Conservation (phyloP, 1,284 basidiomycete genomes). For the Heliocybe sulcata region DNA sequence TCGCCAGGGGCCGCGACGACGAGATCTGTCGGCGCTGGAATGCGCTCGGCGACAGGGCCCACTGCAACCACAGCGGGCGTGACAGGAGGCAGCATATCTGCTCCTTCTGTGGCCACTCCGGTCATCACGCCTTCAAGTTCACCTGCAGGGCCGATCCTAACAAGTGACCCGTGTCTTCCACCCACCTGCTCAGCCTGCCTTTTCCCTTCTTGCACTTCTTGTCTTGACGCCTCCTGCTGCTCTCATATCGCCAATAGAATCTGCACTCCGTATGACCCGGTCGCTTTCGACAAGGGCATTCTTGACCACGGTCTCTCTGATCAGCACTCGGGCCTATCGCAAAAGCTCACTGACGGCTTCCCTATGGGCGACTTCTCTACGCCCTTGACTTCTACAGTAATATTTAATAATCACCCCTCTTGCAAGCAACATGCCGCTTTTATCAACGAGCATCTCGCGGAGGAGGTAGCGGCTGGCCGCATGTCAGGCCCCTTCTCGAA, state of each 20-base stretch:
- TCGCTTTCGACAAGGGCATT: constrained; percentile 11
- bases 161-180: neutral
- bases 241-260: constrained; percentile 1
- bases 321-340: constrained; percentile 21
- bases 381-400: constrained; percentile 12
- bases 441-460: constrained; percentile 20
- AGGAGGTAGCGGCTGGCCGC: constrained; percentile 16
- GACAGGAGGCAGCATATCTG: neutral
- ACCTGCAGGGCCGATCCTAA: neutral
- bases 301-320: constrained; percentile 8
- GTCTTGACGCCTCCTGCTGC: neutral
- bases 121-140: neutral
- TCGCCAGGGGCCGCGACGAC: neutral
- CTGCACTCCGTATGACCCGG: constrained; percentile 12
- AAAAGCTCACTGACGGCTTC: constrained; percentile 22
- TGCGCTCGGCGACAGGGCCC: constrained; percentile 1
- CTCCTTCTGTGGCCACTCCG: neutral
- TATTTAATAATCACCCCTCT: constrained; percentile 21
- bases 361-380: constrained; percentile 23
- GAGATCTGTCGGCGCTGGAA: constrained; percentile 10
- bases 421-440: constrained; percentile 8
- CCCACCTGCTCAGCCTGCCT: neutral
- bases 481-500: constrained; percentile 27
- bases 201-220: neutral
- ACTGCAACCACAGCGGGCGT: neutral